Evolutionary conservation across 257 asterid species (phyloP).

Genomic region (Paraleonurus japonicus): DNA sequence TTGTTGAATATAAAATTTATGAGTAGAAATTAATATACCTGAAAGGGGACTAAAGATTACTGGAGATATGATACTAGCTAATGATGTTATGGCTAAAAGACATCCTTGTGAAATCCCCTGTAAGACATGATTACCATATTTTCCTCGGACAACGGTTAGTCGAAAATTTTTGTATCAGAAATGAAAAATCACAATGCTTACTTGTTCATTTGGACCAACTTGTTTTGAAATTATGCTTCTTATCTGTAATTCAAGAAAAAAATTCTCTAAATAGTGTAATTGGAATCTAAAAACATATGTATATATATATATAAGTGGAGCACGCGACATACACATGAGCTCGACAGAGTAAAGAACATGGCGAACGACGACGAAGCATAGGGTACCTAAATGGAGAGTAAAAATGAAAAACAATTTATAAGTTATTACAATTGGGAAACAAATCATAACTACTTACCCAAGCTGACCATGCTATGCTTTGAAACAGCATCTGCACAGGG

Average conservation of each 20-base stretch:
- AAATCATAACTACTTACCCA: conserved; percentile 11
- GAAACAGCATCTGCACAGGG: conserved; percentile 20
- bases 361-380: conserved; percentile 15
- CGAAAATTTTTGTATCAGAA: neutral
- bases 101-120: conserved; percentile 86
- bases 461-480: conserved; percentile 33
- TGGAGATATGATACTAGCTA: conserved; percentile 65
- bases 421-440: neutral
- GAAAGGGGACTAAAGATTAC: conserved; percentile 69
- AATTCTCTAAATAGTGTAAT: neutral
- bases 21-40: conserved; percentile 36
- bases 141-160: neutral
- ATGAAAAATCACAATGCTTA: neutral
- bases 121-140: neutral
- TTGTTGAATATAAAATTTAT: neutral
- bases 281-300: neutral
- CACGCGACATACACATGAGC: conserved; percentile 14
- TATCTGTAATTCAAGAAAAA: conserved; percentile 39
- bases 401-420: neutral
- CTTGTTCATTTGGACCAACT: conserved; percentile 80
- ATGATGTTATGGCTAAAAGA: conserved; percentile 61
- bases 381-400: conserved; percentile 15
- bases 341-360: conserved; percentile 18
- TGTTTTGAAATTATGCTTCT: conserved; percentile 81
- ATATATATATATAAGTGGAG: neutral